phyloP scores from a whole-genome alignment of 306 rosid genomes.

The Dryas drummondii region DNA sequence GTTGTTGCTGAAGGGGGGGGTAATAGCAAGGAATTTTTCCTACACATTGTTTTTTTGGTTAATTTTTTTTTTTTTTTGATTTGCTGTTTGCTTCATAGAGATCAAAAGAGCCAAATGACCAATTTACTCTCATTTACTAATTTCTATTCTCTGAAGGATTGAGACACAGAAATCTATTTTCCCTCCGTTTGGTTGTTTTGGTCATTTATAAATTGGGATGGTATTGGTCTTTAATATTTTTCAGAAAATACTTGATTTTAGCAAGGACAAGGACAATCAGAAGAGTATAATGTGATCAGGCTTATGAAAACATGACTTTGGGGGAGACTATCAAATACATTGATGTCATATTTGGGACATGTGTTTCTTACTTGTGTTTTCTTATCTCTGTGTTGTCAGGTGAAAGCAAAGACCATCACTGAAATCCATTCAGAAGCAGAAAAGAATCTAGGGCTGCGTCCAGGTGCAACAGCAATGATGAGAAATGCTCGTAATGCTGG shows the following conservation, averaged over 20 bases:
- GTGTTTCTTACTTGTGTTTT: constrained; percentile 12
- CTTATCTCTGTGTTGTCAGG: constrained; percentile 27
- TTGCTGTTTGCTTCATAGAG: too few relatives aligned
- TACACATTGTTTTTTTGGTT: neutral
- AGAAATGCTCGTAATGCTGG: constrained; percentile 36
- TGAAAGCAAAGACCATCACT: constrained; percentile 44
- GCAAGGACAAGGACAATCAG: too few relatives aligned
- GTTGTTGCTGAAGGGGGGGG: neutral
- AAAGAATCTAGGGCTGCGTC: constrained; percentile 42
- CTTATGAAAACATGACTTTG: too few relatives aligned
- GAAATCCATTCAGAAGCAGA: constrained; percentile 52
- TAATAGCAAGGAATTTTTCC: neutral
- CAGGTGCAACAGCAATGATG: constrained; percentile 38
- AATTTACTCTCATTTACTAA: too few relatives aligned
- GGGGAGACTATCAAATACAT: neutral
- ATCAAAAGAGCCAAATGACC: too few relatives aligned
- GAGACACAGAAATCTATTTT: too few relatives aligned
- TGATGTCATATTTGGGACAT: neutral
- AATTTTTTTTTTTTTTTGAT: neutral
- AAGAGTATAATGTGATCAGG: too few relatives aligned
- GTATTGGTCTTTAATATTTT: too few relatives aligned
- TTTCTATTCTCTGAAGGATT: too few relatives aligned
- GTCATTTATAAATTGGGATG: too few relatives aligned
- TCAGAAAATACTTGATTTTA: too few relatives aligned
- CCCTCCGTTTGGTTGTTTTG: too few relatives aligned